Evolutionary conservation across 2,329 filamentous ascomycete genomes (phyloP), one percentile per base, ranked within the genome.

Genomic region (Arthrobotrys megalospora): DNA sequence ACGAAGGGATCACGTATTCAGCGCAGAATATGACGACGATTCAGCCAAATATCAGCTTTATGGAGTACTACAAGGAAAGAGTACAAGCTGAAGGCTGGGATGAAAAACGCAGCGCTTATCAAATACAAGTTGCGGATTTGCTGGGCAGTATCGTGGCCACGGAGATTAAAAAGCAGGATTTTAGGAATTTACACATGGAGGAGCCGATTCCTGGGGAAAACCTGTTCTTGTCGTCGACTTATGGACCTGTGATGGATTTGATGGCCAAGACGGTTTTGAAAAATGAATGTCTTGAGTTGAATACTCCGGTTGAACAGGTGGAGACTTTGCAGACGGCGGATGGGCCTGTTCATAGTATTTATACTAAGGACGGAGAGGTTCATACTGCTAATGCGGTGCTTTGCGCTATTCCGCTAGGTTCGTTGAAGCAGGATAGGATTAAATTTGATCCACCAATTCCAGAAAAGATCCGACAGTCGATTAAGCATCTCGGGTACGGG

Each of bases 121-220:
- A 78, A 48, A 69, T 87, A 10, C 81, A 85, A 8, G 83, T 87
- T 79, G 88, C 89, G 2, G 88, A 91, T 80, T 87, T 89, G 81
- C 93, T 91, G 91, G 91, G 91, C 1, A 88, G 88, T 0, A 93
- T 92, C 82, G 87, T 93, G 5, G 92, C 92, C 12, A 91, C 88
- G 75, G 87, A 89, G 0, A 86, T 92, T 7, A 84, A 86, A 65
- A 87, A 82, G 28, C 92, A 94, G 83, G 93, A 91, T 81, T 85
- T 93, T 36, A 92, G 90, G 84, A 93, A 90, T 84, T 92, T 93
- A 83, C 93, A 91, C 91, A 83, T 94, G 4, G 92, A 94, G 82
- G 91, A 93, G 83, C 92, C 91, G 80, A 90, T 93, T 65, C 91
- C 93, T 82, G 91, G 91, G 53, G 81, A 80, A 80, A 90, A 90